Conservation (phyloP, 2,329 filamentous ascomycete species). For the Fusarium sp. region DNA sequence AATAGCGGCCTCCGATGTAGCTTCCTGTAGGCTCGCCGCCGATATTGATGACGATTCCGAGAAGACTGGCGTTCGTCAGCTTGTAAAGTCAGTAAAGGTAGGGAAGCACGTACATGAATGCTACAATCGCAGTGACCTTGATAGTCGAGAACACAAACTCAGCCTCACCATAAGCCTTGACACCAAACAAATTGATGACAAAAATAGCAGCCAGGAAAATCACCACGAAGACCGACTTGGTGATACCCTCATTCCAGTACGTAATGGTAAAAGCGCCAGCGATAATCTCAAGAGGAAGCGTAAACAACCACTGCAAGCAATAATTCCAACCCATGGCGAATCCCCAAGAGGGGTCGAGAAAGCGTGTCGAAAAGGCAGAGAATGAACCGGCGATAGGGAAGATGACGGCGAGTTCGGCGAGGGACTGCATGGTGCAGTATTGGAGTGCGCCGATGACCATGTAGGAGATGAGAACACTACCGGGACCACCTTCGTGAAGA, state of each 20-base stretch:
- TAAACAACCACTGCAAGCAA: slow-evolving; percentile 86
- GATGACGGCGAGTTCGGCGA: slow-evolving; percentile 90
- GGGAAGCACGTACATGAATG: slow-evolving; percentile 77
- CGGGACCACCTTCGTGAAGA: slow-evolving; percentile 79
- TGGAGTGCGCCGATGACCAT: slow-evolving; percentile 84
- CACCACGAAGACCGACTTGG: slow-evolving; percentile 81
- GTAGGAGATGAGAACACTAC: slow-evolving; percentile 81
- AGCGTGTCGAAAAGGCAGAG: slow-evolving; percentile 92
- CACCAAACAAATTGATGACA: slow-evolving; percentile 86
- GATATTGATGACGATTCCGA: slow-evolving; percentile 86
- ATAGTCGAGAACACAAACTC: slow-evolving; percentile 89
- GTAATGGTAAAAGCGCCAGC: slow-evolving; percentile 85
- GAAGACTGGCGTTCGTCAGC: slow-evolving; percentile 65
- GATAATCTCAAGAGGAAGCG: slow-evolving; percentile 87
- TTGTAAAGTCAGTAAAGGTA: too few species aligned
- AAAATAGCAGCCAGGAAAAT: slow-evolving; percentile 83
- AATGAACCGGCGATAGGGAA: slow-evolving; percentile 95
- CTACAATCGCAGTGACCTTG: slow-evolving; percentile 87
- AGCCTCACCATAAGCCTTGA: slow-evolving; percentile 91
- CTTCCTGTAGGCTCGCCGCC: slow-evolving; percentile 78
- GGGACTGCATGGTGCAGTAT: slow-evolving; percentile 90
- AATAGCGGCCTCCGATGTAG: slow-evolving; percentile 84
- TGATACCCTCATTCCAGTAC: slow-evolving; percentile 77
- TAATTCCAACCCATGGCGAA: slow-evolving; percentile 98
- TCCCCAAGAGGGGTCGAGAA: slow-evolving; percentile 92